Percentiles rank a stretch among this genome's conserved stretches.
Conservation (phyloP, 1,139 yeast genomes). For the Protomyces gravidus region DNA sequence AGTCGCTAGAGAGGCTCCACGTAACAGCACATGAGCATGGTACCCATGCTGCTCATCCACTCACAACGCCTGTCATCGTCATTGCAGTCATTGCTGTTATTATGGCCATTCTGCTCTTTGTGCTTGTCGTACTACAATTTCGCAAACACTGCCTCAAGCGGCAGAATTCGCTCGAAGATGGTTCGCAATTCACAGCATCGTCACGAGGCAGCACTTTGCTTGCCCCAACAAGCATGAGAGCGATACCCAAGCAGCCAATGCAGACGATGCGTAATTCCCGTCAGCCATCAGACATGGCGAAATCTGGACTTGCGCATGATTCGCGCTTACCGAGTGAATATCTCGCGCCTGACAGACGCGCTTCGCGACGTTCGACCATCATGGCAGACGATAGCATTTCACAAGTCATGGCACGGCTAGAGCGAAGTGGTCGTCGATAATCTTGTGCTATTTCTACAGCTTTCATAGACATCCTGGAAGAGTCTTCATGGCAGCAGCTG, state of each 20-base stretch:
- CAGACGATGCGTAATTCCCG: not conserved
- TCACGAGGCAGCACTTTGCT: not conserved
- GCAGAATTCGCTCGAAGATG: not conserved
- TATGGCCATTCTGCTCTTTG: not conserved
- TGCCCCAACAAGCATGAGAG: not conserved
- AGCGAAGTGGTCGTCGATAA: not conserved
- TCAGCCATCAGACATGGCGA: not conserved
- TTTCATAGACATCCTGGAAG: slow-evolving; percentile 22
- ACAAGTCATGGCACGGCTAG: not conserved
- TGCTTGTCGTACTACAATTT: not conserved
- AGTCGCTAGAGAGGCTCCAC: too few species aligned
- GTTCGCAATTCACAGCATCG: not conserved
- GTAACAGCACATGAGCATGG: too few species aligned
- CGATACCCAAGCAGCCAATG: not conserved
- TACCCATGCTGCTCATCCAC: not conserved
- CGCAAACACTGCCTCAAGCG: not conserved
- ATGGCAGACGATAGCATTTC: not conserved
- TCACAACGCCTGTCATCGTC: not conserved
- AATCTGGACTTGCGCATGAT: not conserved
- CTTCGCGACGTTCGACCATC: not conserved
- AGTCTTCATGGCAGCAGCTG: slow-evolving; percentile 33
- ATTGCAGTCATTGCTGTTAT: not conserved
- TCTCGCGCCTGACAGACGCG: not conserved
- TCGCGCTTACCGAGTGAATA: not conserved
- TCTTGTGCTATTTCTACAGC: not conserved